Evolutionary conservation across 2,329 filamentous ascomycete species (phyloP), one percentile per base, ranked within the genome.

Genomic region (Phyllosticta ampelicida): DNA sequence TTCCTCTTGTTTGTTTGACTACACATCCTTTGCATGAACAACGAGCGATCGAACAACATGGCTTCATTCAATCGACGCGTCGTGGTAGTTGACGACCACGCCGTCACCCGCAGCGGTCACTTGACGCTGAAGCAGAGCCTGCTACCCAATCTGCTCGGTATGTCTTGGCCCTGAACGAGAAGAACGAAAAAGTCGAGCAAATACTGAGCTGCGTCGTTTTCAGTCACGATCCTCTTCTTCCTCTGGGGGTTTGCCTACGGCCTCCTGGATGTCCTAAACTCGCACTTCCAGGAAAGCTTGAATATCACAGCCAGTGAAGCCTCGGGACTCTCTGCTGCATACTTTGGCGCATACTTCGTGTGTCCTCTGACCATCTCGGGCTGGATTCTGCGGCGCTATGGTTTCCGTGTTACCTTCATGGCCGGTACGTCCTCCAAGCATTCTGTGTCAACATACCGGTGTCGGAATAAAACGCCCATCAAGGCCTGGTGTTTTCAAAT

Each of bases 241-340:
- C 76, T 96, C 3, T 95, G 90, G 90, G 91, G 91, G 0, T 86
- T 95, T 60, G 90, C 90, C 0, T 96, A 96, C 65, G 91, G 91
- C 0, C 79, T 96, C 1, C 77, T 96, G 6, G 90, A 94, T 65
- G 87, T 86, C 0, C 79, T 96, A 26, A 95, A 95, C 68, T 80
- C 79, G 23, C 83, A 83, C 21, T 85, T 90, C 56, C 82, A 86
- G 44, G 67, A 72, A 16, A 80, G 89, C 5, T 79, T 85, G n/a
- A 66, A 79, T 21, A 85, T 87, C 77, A 80, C 77, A 0, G 70
- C 77, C 0, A 78, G 81, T 9, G 79, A 90, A 68, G 85, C 81
- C 0, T 74, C 89, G 2, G 85, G 84, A 1, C 77, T 90, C 44
- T 86, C 86, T 18, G 83, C 80, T 59, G 79, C 84, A 4, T 90